Evolutionary conservation across 306 rosid species (phyloP).

Genomic region (Pyrus pyrifolia): DNA sequence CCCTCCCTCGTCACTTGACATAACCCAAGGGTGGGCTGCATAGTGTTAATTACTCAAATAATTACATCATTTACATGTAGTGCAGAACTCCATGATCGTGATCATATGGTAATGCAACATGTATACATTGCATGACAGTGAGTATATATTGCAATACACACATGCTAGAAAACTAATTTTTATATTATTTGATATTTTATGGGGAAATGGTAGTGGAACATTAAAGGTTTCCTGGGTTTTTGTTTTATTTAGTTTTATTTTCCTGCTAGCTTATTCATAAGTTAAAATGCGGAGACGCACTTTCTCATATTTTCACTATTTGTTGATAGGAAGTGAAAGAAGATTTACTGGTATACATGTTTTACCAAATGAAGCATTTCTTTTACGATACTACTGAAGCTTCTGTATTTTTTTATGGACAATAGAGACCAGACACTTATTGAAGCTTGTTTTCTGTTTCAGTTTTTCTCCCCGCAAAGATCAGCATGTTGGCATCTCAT

Average conservation of each 20-base stretch:
- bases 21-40: neutral
- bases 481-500: neutral
- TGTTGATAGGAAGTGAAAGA: neutral
- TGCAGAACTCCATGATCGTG: neutral
- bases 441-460: constrained; percentile 14
- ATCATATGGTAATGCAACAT: neutral
- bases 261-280: neutral
- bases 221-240: neutral
- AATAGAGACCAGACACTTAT: neutral
- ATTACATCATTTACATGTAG: neutral
- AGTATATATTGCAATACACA: neutral
- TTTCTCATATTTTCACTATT: neutral
- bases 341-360: neutral
- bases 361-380: neutral
- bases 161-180: neutral
- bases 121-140: neutral
- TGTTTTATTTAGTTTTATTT: neutral
- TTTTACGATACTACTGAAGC: neutral
- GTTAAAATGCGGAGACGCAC: neutral
- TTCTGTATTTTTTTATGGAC: neutral
- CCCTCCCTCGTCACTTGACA: neutral
- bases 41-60: neutral
- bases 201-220: neutral
- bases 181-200: neutral
- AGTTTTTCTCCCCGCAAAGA: neutral